Evolutionary conservation across 345 rosid genomes (phyloP).

Genomic region (Bruguiera gymnorhiza): DNA sequence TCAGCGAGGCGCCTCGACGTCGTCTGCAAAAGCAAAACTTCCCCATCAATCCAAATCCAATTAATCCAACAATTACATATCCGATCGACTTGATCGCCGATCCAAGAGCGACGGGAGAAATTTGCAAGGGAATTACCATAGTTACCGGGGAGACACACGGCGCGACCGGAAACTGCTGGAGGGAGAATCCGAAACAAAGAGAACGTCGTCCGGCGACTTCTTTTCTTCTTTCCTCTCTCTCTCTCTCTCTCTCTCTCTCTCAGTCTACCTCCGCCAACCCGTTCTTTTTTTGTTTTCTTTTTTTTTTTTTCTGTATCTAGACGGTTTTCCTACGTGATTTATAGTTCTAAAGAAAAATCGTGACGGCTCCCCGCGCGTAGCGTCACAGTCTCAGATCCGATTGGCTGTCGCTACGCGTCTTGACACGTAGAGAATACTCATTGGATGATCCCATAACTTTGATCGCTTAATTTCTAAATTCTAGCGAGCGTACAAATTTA

Average conservation of each 20-base stretch:
- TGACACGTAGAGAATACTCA: background rate
- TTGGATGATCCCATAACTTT: background rate
- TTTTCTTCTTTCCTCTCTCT: too few relatives aligned
- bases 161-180: conserved; percentile 19
- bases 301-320: background rate
- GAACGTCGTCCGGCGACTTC: background rate
- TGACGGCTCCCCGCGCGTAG: conserved; percentile 6
- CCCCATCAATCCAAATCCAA: background rate
- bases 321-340: background rate
- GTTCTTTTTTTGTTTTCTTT: background rate
- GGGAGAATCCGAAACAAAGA: conserved; percentile 11
- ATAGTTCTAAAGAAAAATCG: background rate
- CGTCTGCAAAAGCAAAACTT: conserved; percentile 45
- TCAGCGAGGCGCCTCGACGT: conserved; percentile 84
- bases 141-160: conserved; percentile 14
- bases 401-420: conserved; percentile 1
- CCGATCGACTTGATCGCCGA: background rate
- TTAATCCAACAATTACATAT: background rate
- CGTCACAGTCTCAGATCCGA: conserved; percentile 26
- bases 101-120: background rate
- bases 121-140: conserved; percentile 29
- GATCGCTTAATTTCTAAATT: too few relatives aligned
- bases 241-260: too few relatives aligned
- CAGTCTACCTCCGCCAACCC: background rate
- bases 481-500: too few relatives aligned